These are phyloP conservation scores for Senna siamea DNA, from an alignment of 306 rosid genomes.

Conservation along the genomic window DNA sequence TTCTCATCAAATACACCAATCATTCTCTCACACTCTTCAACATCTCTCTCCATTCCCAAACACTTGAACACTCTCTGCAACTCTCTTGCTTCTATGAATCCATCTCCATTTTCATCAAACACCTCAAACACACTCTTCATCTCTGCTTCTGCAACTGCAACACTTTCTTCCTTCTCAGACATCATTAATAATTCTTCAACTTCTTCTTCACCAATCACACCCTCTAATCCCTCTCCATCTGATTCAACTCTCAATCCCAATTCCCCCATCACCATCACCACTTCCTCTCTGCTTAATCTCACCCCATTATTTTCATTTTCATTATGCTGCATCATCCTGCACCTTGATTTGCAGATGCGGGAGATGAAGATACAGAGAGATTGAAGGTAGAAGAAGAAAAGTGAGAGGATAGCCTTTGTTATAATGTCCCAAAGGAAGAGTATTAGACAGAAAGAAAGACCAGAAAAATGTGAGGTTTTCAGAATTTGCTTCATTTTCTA, in stretches of 20 bases:
- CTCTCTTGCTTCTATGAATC: constrained; percentile 49
- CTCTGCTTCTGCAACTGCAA: constrained; percentile 32
- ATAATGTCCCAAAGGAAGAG: constrained; percentile 14
- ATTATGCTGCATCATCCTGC: too few relatives aligned
- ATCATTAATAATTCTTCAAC: constrained; percentile 20
- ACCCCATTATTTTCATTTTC: neutral
- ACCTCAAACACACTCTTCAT: constrained; percentile 51
- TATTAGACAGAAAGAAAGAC: neutral
- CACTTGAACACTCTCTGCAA: constrained; percentile 36
- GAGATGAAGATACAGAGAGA: constrained; percentile 5
- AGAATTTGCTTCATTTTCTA: neutral
- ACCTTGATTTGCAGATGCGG: neutral
- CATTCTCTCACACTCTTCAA: constrained; percentile 42
- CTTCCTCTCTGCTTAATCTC: constrained; percentile 42
- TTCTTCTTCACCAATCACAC: constrained; percentile 35
- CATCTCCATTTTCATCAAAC: constrained; percentile 52
- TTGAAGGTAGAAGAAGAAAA: constrained; percentile 15
- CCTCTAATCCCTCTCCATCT: constrained; percentile 1
- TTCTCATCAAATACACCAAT: constrained; percentile 37
- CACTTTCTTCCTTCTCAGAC: constrained; percentile 45
- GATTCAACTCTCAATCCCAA: constrained; percentile 38
- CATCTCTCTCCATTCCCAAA: constrained; percentile 43
- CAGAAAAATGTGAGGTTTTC: too few relatives aligned
- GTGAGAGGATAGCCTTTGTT: constrained; percentile 14
- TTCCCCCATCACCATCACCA: constrained; percentile 44